Conservation (phyloP, 2,329 filamentous ascomycete species). For the Sclerotinia subarctica region DNA sequence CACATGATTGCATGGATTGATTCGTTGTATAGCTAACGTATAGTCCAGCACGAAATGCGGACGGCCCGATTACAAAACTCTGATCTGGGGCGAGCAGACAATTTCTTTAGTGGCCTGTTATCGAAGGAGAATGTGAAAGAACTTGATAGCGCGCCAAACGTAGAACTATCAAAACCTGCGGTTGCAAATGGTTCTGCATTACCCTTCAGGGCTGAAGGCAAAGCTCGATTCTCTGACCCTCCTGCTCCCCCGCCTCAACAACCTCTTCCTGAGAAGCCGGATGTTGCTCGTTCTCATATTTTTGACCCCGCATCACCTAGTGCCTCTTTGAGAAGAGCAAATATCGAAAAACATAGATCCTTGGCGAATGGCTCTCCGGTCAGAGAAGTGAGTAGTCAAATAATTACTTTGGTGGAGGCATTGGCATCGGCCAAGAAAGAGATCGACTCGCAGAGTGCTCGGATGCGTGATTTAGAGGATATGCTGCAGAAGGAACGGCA, state of each 20-base stretch:
- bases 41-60: conserved; percentile 76
- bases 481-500: conserved; percentile 74
- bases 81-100: conserved; percentile 77
- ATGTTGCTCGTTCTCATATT: conserved; percentile 53
- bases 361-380: conserved; percentile 47
- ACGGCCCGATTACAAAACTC: conserved; percentile 82
- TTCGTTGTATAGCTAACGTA: conserved; percentile 29
- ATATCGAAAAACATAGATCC: conserved; percentile 70
- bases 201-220: conserved; percentile 64
- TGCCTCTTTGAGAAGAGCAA: conserved; percentile 64
- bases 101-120: conserved; percentile 75
- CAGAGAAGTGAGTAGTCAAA: conserved; percentile 64
- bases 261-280: conserved; percentile 88
- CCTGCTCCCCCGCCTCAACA: conserved; percentile 92
- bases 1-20: conserved; percentile 5
- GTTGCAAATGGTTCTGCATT: conserved; percentile 47
- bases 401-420: conserved; percentile 80
- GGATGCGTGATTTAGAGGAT: conserved; percentile 77
- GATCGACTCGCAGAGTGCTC: conserved; percentile 75
- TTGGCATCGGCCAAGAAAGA: conserved; percentile 81
- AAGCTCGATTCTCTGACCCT: conserved; percentile 85
- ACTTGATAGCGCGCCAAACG: conserved; percentile 49
- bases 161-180: conserved; percentile 48
- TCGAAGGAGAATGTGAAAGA: conserved; percentile 67
- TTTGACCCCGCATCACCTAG: conserved; percentile 44